A percentile compares a stretch with the other conserved stretches of the same genome.
Evolutionary conservation across 371 early-diverging fungal genomes (phyloP).

Genomic region (Rhizopus microsporus): DNA sequence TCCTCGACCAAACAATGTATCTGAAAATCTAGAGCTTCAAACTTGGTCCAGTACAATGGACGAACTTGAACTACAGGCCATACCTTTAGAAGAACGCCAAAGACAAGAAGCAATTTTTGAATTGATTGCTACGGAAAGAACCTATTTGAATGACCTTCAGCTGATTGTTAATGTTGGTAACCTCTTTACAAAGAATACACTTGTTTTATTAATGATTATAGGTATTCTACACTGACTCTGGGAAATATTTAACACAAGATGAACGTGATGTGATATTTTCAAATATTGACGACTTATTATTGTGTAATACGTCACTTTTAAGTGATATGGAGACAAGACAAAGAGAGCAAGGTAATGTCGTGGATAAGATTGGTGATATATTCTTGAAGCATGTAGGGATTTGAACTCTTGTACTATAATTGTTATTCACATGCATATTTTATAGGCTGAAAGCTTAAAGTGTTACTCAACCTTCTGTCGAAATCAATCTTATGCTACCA

Average conservation of each 20-base stretch:
- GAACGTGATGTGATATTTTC: constrained; percentile 54
- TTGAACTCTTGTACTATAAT: background rate
- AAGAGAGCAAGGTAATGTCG: constrained; percentile 50
- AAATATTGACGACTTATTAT: constrained; percentile 72
- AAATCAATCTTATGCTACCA: constrained; percentile 64
- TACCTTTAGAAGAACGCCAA: constrained; percentile 64
- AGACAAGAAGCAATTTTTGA: constrained; percentile 91
- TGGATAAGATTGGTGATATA: constrained; percentile 61
- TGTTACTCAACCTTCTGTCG: constrained; percentile 71
- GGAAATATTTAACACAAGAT: constrained; percentile 40
- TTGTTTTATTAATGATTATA: constrained; percentile 10
- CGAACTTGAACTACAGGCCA: constrained; percentile 33
- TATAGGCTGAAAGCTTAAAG: constrained; percentile 53
- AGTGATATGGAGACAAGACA: constrained; percentile 70
- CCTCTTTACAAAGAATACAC: background rate
- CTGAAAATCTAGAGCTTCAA: constrained; percentile 29
- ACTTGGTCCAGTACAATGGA: constrained; percentile 56
- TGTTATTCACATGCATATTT: background rate
- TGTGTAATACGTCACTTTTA: constrained; percentile 71
- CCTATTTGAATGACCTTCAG: constrained; percentile 81
- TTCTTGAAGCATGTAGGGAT: constrained; percentile 59
- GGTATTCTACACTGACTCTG: constrained; percentile 55
- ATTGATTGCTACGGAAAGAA: constrained; percentile 81
- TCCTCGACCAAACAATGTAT: constrained; percentile 15
- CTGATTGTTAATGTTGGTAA: constrained; percentile 71